phyloP scores from a whole-genome alignment of 495 filamentous ascomycete genomes.

The Penicillium diatomitis region DNA sequence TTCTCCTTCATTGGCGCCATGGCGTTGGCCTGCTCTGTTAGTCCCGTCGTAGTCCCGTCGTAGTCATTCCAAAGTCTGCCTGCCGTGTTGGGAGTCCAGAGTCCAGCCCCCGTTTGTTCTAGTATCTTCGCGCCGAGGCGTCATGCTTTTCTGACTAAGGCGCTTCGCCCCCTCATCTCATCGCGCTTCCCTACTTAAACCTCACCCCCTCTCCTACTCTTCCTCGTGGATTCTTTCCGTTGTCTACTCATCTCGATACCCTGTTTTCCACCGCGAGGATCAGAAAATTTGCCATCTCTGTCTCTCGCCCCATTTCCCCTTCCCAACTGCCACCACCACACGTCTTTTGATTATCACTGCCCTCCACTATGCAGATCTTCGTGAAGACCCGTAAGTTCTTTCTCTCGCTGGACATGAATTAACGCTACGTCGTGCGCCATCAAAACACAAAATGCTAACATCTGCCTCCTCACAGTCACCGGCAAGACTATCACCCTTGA shows the following conservation, averaged over 20 bases:
- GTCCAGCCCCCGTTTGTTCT: constrained; percentile 7
- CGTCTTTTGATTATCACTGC: constrained; percentile 3
- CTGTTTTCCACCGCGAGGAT: too few species aligned
- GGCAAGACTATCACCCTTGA: constrained; percentile 99
- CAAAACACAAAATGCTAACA: constrained; percentile 8
- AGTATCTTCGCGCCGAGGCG: constrained; percentile 7
- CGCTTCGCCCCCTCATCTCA: constrained; percentile 24
- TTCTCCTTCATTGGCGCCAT: too few species aligned
- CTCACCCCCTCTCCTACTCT: constrained; percentile 10
- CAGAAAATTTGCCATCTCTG: neutral
- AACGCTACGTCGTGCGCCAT: constrained; percentile 1
- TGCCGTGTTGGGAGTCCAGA: too few species aligned
- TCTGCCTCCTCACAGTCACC: constrained; percentile 43
- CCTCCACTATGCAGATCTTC: constrained; percentile 82
- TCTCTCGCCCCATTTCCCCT: constrained; percentile 5
- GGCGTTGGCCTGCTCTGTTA: too few species aligned
- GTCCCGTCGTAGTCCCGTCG: too few species aligned
- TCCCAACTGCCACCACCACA: constrained; percentile 5
- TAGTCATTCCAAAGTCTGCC: too few species aligned
- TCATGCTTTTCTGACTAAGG: constrained; percentile 28
- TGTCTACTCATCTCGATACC: constrained; percentile 1
- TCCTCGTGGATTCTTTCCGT: constrained; percentile 9
- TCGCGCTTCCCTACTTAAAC: constrained; percentile 24
- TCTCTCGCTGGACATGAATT: neutral
- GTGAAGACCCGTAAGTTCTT: constrained; percentile 81